Conservation (phyloP, 2,329 filamentous ascomycete species). For the Eurotiales sp. region DNA sequence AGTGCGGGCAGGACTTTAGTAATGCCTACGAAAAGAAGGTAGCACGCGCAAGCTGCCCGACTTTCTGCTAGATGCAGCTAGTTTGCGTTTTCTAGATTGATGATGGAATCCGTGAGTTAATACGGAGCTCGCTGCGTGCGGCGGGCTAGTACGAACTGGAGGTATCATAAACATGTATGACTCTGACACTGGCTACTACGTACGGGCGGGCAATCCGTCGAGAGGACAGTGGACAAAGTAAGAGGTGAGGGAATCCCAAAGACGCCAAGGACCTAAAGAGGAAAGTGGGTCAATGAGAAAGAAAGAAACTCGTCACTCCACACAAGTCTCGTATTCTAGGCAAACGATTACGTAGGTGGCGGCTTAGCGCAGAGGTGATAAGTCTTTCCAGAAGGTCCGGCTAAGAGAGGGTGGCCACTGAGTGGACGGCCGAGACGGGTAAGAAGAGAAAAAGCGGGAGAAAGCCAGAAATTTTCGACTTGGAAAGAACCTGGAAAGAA, state of each 20-base stretch:
- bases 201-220: no score
- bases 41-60: background rate
- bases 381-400: conserved; percentile 11
- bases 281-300: no score
- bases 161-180: no score
- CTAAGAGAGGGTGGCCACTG: conserved; percentile 1
- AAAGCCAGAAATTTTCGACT: no score
- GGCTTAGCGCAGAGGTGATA: background rate
- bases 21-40: conserved; percentile 10
- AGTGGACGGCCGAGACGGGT: background rate
- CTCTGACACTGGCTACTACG: background rate
- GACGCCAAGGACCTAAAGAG: no score
- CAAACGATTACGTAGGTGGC: conserved; percentile 8
- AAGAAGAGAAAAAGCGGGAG: background rate
- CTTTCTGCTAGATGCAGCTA: background rate
- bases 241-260: background rate
- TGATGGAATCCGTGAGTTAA: background rate
- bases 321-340: background rate
- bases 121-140: background rate
- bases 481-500: background rate
- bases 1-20: background rate
- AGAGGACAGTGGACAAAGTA: no score
- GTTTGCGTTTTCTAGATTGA: background rate
- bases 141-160: background rate
- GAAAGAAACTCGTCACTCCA: background rate